A percentile compares a stretch with the other conserved stretches of the same genome.
Conservation (phyloP, 2,329 filamentous ascomycete species). For the Passalora sequoiae region DNA sequence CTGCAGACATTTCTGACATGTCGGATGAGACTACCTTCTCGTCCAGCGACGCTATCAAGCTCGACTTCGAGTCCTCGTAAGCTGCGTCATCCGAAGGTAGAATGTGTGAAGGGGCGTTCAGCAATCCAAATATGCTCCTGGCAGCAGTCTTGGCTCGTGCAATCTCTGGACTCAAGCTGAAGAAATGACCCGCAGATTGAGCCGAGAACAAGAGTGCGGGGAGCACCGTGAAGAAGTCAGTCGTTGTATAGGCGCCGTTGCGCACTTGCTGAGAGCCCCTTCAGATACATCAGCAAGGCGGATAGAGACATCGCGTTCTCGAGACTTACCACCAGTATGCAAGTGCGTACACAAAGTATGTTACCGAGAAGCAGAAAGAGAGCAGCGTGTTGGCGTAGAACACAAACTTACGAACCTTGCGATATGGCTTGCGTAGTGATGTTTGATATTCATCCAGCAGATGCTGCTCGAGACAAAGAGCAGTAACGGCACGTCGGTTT, state of each 20-base stretch:
- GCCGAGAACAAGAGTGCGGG: constrained; percentile 45
- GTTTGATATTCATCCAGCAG: constrained; percentile 37
- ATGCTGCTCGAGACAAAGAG: constrained; percentile 39
- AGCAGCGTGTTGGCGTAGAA: constrained; percentile 40
- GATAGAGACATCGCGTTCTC: background rate
- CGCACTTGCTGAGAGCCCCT: constrained; percentile 41
- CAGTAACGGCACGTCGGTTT: constrained; percentile 57
- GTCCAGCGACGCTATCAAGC: background rate
- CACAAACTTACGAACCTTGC: constrained; percentile 38
- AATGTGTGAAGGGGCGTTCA: constrained; percentile 39
- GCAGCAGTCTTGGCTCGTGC: constrained; percentile 42
- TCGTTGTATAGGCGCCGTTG: constrained; percentile 38
- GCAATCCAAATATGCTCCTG: constrained; percentile 40
- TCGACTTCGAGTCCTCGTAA: constrained; percentile 3
- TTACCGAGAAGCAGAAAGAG: constrained; percentile 42
- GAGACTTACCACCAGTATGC: constrained; percentile 45
- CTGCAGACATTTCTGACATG: background rate
- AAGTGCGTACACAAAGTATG: constrained; percentile 46
- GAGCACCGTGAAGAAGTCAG: constrained; percentile 44
- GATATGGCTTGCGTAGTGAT: constrained; percentile 38
- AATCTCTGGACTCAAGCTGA: constrained; percentile 44
- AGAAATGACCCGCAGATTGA: constrained; percentile 44
- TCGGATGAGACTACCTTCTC: background rate
- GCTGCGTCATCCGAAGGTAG: constrained; percentile 7
- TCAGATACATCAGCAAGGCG: constrained; percentile 6